These are phyloP conservation scores for Spathaspora sp. DNA, from an alignment of 805 yeast genomes.

Conservation along the genomic window DNA sequence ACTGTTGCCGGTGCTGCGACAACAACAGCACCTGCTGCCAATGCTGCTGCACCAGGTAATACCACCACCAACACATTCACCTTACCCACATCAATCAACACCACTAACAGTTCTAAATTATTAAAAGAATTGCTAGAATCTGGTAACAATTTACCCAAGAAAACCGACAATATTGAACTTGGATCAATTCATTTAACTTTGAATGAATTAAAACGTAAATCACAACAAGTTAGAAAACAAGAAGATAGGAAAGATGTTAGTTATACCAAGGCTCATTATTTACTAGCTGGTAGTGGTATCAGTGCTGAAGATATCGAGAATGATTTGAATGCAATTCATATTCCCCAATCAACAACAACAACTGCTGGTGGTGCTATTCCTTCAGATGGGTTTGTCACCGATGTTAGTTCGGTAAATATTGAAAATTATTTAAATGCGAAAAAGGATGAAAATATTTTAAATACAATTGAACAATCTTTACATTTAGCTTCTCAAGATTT, in stretches of 20 bases:
- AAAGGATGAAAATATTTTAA: conserved; percentile 77
- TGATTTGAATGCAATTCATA: conserved; percentile 39
- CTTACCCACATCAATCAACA: conserved; percentile 7
- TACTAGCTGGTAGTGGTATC: conserved; percentile 85
- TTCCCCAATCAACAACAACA: conserved; percentile 3
- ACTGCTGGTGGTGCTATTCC: neutral
- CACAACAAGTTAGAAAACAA: conserved; percentile 50
- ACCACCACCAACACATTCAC: too few species aligned
- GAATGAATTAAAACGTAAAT: conserved; percentile 69
- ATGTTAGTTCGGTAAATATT: conserved; percentile 30
- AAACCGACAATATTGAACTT: conserved; percentile 50
- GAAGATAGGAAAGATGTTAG: conserved; percentile 31
- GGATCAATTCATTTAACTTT: conserved; percentile 82
- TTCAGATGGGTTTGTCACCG: neutral
- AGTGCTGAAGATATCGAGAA: conserved; percentile 78
- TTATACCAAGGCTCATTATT: conserved; percentile 76
- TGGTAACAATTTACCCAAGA: conserved; percentile 67
- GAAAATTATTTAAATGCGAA: conserved; percentile 63
- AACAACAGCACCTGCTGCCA: neutral
- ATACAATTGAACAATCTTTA: conserved; percentile 79
- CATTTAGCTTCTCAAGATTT: conserved; percentile 76
- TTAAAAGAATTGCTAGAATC: conserved; percentile 76
- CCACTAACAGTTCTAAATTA: conserved; percentile 16
- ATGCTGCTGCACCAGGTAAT: conserved; percentile 3
- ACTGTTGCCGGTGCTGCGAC: conserved; percentile 4